These are phyloP conservation scores for Chrysoporthe austroafricana DNA, from an alignment of 2,329 filamentous ascomycete species.

Conservation along the genomic window DNA sequence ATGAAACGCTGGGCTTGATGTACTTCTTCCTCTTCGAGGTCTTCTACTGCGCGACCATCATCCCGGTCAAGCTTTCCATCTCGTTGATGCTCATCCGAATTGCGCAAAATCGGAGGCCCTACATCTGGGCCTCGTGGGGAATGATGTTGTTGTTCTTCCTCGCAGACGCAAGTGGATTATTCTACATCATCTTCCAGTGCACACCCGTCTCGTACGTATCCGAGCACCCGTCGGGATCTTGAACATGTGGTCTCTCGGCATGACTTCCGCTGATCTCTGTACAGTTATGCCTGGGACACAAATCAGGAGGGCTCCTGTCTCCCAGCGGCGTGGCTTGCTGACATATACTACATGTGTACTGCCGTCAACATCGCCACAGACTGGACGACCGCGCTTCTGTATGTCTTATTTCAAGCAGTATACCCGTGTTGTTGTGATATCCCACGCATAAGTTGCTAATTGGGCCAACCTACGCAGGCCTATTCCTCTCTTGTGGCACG, in stretches of 20 bases:
- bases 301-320: conserved; percentile 21
- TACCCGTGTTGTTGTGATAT: not conserved
- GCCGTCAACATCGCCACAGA: conserved; percentile 27
- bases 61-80: conserved; percentile 28
- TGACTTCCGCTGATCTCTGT: not conserved
- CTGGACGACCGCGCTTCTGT: conserved; percentile 22
- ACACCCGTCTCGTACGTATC: conserved; percentile 18
- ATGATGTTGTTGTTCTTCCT: conserved; percentile 28
- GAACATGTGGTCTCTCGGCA: too few relatives aligned
- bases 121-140: conserved; percentile 23
- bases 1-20: conserved; percentile 23
- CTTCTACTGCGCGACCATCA: conserved; percentile 27
- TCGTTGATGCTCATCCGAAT: conserved; percentile 28
- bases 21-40: conserved; percentile 29
- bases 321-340: conserved; percentile 19
- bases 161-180: conserved; percentile 18
- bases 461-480: conserved; percentile 3
- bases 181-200: conserved; percentile 29
- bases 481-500: conserved; percentile 26
- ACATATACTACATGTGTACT: conserved; percentile 24
- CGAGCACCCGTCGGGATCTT: not conserved
- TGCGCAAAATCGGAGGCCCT: conserved; percentile 25
- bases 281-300: conserved; percentile 26
- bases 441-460: not conserved
- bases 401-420: not conserved